Evolutionary conservation across 2,329 filamentous ascomycete genomes (phyloP).

Genomic region (Ascochyta fabae): DNA sequence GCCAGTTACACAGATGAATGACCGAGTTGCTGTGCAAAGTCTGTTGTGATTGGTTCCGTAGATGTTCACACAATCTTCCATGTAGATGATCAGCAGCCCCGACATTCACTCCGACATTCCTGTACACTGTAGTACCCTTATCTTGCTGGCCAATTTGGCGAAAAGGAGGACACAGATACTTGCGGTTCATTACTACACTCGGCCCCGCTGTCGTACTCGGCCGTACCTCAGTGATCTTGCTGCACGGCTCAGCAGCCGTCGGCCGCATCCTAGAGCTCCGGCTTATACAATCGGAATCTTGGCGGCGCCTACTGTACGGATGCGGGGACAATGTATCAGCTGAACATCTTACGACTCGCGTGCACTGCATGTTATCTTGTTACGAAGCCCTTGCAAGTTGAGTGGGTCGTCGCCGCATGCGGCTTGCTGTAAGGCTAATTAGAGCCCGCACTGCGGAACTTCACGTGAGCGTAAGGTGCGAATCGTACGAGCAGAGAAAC

Average conservation of each 20-base stretch:
- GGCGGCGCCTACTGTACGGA: conserved; percentile 10
- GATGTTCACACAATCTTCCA: conserved; percentile 12
- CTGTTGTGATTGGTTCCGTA: conserved; percentile 21
- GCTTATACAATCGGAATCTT: conserved; percentile 1
- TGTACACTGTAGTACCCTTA: conserved; percentile 1
- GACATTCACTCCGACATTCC: conserved; percentile 24
- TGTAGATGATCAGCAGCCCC: conserved; percentile 12
- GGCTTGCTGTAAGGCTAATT: background rate
- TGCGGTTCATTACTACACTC: conserved; percentile 2
- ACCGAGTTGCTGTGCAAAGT: conserved; percentile 21
- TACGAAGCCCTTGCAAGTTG: background rate
- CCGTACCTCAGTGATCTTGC: conserved; percentile 6
- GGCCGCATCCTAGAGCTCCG: conserved; percentile 15
- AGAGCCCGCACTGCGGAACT: background rate
- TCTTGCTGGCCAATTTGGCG: background rate
- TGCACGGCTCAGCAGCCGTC: conserved; percentile 8
- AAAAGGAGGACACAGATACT: background rate
- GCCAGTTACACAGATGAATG: conserved; percentile 25
- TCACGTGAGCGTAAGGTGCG: conserved; percentile 1
- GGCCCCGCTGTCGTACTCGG: conserved; percentile 19
- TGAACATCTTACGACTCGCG: conserved; percentile 17
- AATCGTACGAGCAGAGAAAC: background rate
- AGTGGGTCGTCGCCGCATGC: conserved; percentile 10
- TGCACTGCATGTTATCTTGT: background rate
- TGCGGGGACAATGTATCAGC: conserved; percentile 18